These are phyloP conservation scores for Neofusicoccum kwambonambiense DNA, from an alignment of 2,329 filamentous ascomycete species.

Conservation along the genomic window DNA sequence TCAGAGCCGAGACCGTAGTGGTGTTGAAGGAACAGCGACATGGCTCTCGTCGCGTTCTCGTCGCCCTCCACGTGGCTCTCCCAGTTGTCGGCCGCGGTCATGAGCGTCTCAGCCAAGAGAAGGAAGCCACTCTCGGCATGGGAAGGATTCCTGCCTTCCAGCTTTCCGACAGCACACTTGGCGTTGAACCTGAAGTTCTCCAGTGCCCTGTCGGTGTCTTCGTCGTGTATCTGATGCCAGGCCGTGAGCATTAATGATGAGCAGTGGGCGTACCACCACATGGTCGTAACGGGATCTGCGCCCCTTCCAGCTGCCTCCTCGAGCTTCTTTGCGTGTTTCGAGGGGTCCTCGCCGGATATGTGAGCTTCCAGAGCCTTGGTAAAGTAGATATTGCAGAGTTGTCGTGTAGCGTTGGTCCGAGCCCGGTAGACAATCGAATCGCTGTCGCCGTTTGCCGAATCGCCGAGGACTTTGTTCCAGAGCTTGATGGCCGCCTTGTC, in stretches of 20 bases:
- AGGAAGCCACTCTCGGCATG: constrained; percentile 12
- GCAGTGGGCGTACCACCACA: constrained; percentile 12
- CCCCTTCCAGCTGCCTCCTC: constrained; percentile 9
- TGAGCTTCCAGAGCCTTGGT: constrained; percentile 13
- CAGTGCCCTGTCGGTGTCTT: constrained; percentile 1
- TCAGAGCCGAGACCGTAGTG: background rate
- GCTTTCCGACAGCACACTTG: constrained; percentile 7
- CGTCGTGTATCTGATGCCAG: constrained; percentile 6
- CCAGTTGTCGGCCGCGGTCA: constrained; percentile 13
- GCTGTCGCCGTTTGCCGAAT: constrained; percentile 2
- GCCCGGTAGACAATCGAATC: constrained; percentile 4
- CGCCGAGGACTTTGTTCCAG: constrained; percentile 6
- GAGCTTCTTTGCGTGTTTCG: background rate
- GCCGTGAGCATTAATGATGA: constrained; percentile 14
- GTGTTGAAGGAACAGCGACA: constrained; percentile 8
- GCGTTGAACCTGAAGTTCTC: constrained; percentile 12
- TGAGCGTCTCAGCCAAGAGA: constrained; percentile 11
- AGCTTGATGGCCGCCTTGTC: constrained; percentile 11
- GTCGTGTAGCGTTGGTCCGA: background rate
- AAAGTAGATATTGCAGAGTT: constrained; percentile 13
- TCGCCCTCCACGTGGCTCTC: constrained; percentile 1
- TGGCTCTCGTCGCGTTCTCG: constrained; percentile 9
- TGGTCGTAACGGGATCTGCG: background rate
- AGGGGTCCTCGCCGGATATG: constrained; percentile 4
- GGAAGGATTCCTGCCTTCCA: constrained; percentile 4